Base-by-base conservation (phyloP, 1,284 basidiomycete species). In the Tilletia setariae region DNA sequence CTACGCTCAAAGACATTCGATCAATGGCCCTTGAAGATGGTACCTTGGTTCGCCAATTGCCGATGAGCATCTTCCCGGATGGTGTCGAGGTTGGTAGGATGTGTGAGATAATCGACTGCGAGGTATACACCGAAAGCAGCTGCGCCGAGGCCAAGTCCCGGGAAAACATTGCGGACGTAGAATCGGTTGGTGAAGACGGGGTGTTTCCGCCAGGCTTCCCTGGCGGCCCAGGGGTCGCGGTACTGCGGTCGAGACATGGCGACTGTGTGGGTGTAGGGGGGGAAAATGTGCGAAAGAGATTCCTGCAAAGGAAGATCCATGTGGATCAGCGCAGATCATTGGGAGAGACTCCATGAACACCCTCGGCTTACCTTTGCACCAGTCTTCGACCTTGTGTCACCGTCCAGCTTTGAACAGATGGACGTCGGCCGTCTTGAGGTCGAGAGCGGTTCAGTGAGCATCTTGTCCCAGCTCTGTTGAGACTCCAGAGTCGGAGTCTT, bases 121-220 rank as follows among this genome's bases (percentile, higher is more conserved):
- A 67, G 64, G 73, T 80, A 79, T 13, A 75, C 69, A 21, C 61
- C 68, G 56, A 82, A 82, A 4, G 80, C 80, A 19, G 73, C 74
- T 8, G 74, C 64, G 21, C 76, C 80, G 25, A 82, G 63, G 16
- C 74, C 76, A 61, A 82, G 76, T 35, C 80, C 80, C n/a, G 80
- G 80, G 66, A 80, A 76, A 66, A 81, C 72, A 75, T 80, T 76
- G 63, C 77, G 73, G 7, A 75, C 62, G 59, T 77, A 75, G 75
- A 74, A 81, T 56, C 77, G 71, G 62, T 76, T 67, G 43, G 80
- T 80, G 70, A 82, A 82, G 70, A 82, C 70, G 21, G 79, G 79
- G 70, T 82, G 80, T 70, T 80, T 81, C 61, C 80, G 77, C 80
- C 80, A 82, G 44, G 79, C 79, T 70, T 82, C 80, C 49, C 79